Base-by-base conservation (phyloP, 768 basidiomycete genomes). In the Rhodosporidiobolus sp. region DNA sequence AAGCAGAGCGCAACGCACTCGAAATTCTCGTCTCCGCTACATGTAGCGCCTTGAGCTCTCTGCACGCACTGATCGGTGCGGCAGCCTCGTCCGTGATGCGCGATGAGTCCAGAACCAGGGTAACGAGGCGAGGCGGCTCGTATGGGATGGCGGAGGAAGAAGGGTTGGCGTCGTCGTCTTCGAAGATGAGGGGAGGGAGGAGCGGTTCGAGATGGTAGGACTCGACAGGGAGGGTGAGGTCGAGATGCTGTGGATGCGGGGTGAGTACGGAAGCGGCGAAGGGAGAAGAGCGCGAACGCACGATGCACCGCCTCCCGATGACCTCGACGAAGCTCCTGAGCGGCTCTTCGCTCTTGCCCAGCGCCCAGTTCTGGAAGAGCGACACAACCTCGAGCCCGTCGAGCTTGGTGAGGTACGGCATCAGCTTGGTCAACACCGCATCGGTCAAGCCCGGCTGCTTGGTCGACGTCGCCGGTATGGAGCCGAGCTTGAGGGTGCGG, bases 1-100 rank as follows among this genome's bases (percentile, higher is more conserved):
- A 28, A 17, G 35, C 32, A 26, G n/a, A 10, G 34, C 14, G 38
- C 6, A 20, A 69, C 75, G 35, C 57, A 73, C 71, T 63, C 0
- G 75, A 60, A 19, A 77, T 73, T 32, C 64, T 46, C 4, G 77
- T 73, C 56, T 78, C 75, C n/a, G 75, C 73, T 10, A 77, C 55
- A 48, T 78, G 76, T 8, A 78, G 67, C 12, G 69, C 69, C 35
- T 60, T 56, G n/a, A 78, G 52, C 26, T 78, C 64, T 0, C 20
- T 7, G 26, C 77, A 74, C 2, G 61, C 62, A 4, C 61, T 32
- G 58, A 78, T 61, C 17, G 69, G 34, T 4, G 48, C 46, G 10
- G 67, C 59, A 0, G 75, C 64, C 1, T 49, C 38, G 53, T 78
- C 78, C 28, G 67, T 70, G 12, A 77, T 69, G 28, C 62, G 54